A percentile compares a stretch with the other conserved stretches of the same genome.
Conservation (phyloP, 129 eudicot species). For the Kitagawia praeruptora region DNA sequence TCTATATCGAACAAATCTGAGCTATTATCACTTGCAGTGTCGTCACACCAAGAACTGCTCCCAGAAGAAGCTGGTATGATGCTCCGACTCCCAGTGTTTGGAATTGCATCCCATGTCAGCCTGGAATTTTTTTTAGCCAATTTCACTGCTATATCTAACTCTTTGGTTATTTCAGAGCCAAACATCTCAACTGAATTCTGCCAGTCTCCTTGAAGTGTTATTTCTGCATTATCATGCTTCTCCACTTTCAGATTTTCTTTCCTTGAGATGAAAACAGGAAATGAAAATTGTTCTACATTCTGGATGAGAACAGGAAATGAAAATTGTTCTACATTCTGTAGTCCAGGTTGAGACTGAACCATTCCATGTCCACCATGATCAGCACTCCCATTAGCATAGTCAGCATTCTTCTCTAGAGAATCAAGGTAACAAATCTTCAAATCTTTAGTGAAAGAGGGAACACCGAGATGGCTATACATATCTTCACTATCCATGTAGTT, state of each 20-base stretch:
- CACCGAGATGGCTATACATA: background rate
- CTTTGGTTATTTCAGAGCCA: conserved; percentile 26
- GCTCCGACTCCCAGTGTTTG: conserved; percentile 39
- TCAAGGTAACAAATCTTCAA: conserved; percentile 5
- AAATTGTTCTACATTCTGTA: conserved; percentile 25
- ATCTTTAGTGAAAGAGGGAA: conserved; percentile 21
- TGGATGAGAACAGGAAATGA: conserved; percentile 31
- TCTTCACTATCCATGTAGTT: background rate
- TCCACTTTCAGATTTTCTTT: background rate
- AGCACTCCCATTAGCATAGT: conserved; percentile 14
- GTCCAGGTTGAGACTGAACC: conserved; percentile 1
- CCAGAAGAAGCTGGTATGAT: conserved; percentile 10
- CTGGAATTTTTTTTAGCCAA: conserved; percentile 53
- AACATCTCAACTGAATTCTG: conserved; percentile 59
- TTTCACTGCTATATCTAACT: conserved; percentile 44
- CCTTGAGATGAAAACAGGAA: conserved; percentile 19
- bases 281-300: conserved; percentile 29
- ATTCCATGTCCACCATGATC: background rate
- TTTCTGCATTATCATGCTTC: conserved; percentile 12
- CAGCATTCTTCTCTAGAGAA: conserved; percentile 29
- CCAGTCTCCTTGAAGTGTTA: conserved; percentile 23
- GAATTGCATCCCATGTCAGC: conserved; percentile 79
- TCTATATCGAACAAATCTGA: conserved; percentile 85
- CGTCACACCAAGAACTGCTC: conserved; percentile 33
- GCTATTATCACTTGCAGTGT: conserved; percentile 61